A percentile compares a stretch with the other conserved stretches of the same genome.
These are phyloP conservation scores for Solanum raphanifolium DNA, from an alignment of 257 asterid genomes.

Conservation along the genomic window DNA sequence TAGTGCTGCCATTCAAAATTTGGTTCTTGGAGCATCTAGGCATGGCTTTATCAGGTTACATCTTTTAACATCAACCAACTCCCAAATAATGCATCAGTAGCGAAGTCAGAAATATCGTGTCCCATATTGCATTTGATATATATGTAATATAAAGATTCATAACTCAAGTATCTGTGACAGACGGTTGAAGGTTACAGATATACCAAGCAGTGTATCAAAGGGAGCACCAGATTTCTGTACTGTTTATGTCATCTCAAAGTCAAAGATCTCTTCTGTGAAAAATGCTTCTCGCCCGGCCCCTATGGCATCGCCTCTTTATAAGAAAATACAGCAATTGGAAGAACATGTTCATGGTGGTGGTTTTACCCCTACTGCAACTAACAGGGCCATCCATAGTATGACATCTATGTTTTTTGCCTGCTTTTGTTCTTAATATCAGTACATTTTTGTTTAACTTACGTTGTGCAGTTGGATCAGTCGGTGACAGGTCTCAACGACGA, in stretches of 20 bases:
- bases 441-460: background rate
- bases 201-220: conserved; percentile 47
- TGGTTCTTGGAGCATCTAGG: conserved; percentile 76
- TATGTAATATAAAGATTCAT: background rate
- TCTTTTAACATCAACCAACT: background rate
- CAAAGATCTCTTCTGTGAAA: conserved; percentile 64
- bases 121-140: background rate
- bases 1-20: conserved; percentile 52
- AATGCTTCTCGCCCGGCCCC: conserved; percentile 66
- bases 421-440: background rate
- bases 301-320: conserved; percentile 43
- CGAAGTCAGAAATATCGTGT: background rate
- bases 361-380: conserved; percentile 2
- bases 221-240: conserved; percentile 70
- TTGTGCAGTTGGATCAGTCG: conserved; percentile 7
- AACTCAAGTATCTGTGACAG: conserved; percentile 12
- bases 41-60: conserved; percentile 68
- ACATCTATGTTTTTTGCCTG: conserved; percentile 7
- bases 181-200: conserved; percentile 53
- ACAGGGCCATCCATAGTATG: background rate
- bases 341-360: conserved; percentile 6
- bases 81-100: background rate
- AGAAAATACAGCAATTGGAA: conserved; percentile 29
- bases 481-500: conserved; percentile 11
- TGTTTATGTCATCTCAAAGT: conserved; percentile 67